Base-by-base conservation (phyloP, 768 basidiomycete species). In the Clitopilus hobsonii region DNA sequence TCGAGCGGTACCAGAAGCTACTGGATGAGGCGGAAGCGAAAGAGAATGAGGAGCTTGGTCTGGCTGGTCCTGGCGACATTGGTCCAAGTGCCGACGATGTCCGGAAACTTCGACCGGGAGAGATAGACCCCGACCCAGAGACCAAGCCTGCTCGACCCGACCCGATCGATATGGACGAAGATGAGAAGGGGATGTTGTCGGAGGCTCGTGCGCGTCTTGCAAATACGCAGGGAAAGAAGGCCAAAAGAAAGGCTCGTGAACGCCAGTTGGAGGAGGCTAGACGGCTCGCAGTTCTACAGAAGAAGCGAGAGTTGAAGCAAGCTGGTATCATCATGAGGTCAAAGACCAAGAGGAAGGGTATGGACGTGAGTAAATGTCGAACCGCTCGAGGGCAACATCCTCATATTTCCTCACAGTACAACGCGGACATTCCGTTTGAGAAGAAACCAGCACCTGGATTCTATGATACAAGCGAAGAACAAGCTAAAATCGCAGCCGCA, bases 101-200 rank as follows among this genome's bases (percentile, higher is more conserved):
- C 36, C 79, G 96, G 53, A 80, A 85, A 57, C 74, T 99, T 58
- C 79, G 94, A 50, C 94, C 97, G 6, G 97, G 97, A 41, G 97
- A 98, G 73, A 96, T 99, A 56, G 97, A 99, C 70, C 95, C 96
- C 5, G 95, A 99, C 73, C 97, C 97, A 13, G 97, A 99, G 72
- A 97, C 95, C 8, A 95, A 98, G 66, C 94, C 97, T 49, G 97
- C 97, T 10, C 83, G 97, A 24, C 97, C 97, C 5, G 97, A 99
- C 74, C 97, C 97, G 5, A 98, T 98, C 62, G 97, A 99, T 73
- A 99, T 99, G 97, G 97, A 99, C 67, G 97, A 99, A 73, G 97
- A 98, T 66, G 95, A 98, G 72, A 98, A 98, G 85, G 97, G 98
- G 70, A 98, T 99, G 97, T 74, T 99, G 64, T 98, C 97, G 1